phyloP scores from a whole-genome alignment of 495 filamentous ascomycete species.

The Tuber calosporum region DNA sequence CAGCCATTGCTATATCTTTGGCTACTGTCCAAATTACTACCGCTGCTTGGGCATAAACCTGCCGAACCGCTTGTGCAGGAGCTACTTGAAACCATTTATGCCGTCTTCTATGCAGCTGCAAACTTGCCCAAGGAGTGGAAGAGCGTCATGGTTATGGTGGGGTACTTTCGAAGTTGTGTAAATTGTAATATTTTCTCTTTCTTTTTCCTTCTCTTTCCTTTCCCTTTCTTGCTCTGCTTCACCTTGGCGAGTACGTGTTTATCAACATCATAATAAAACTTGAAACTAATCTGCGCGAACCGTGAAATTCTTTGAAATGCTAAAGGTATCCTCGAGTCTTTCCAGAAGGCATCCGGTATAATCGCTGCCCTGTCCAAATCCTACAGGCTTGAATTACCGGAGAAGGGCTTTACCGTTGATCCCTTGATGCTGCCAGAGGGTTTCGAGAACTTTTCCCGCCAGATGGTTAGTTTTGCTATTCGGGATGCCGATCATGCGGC shows the following conservation, averaged over 20 bases:
- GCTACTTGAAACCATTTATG: conserved; percentile 48
- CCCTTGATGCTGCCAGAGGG: conserved; percentile 20
- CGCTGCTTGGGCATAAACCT: conserved; percentile 47
- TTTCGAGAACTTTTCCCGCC: conserved; percentile 12
- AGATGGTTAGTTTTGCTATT: conserved; percentile 33
- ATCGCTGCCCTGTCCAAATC: conserved; percentile 29
- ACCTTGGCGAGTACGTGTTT: conserved; percentile 14
- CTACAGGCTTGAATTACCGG: conserved; percentile 38
- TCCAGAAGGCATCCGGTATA: conserved; percentile 32
- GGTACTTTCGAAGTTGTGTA: conserved; percentile 46
- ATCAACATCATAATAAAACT: conserved; percentile 8
- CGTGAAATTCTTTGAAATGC: conserved; percentile 12
- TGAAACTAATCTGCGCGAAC: conserved; percentile 1
- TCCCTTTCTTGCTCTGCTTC: conserved; percentile 22
- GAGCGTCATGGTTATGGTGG: conserved; percentile 43
- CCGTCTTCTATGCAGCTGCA: conserved; percentile 47
- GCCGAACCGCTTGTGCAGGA: conserved; percentile 43
- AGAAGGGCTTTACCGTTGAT: conserved; percentile 31
- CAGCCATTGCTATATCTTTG: conserved; percentile 68
- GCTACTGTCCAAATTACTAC: conserved; percentile 60
- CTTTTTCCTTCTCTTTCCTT: conserved; percentile 48
- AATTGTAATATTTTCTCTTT: conserved; percentile 45
- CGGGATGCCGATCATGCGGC: conserved; percentile 31
- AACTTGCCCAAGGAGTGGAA: conserved; percentile 34
- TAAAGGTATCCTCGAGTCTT: conserved; percentile 38